Evolutionary conservation across 2,329 filamentous ascomycete species (phyloP), one percentile per base, ranked within the genome.

Genomic region (Diplodia seriata): DNA sequence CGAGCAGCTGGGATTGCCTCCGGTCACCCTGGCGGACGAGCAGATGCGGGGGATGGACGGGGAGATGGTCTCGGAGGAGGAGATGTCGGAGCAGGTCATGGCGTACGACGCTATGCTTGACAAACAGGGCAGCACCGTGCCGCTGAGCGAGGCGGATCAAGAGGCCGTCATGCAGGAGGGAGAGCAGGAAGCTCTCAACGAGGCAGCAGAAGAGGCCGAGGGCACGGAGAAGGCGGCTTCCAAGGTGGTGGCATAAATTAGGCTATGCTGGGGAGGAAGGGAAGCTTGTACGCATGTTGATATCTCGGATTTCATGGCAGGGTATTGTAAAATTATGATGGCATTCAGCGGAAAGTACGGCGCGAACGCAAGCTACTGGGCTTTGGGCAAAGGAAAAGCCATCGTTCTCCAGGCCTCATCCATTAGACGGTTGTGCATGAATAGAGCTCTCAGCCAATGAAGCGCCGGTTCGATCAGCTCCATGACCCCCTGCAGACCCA

Each of bases 1-100:
- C 69, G 81, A 83, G 68, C 81, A 81, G 23, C 77, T 95, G 61
- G 91, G 92, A 0, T 75, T 97, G 68, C 84, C 86, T 5, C 81
- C 85, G 57, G 73, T 73, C 12, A 72, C 71, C 8, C 76, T 78
- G 56, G 74, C 77, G 65, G 70, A 72, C 49, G 74, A 77, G 63
- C 76, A 76, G 76, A 33, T 49, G 59, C 57, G 53, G 54, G 51
- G 40, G 9, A 59, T 55, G 66, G 18, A 18, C 18, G 68, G 66
- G 12, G 38, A 68, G 51, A 29, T 14, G 57, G 82, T 85, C 38
- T 43, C 33, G 26, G 36, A 55, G 20, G 26, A 15, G 38, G 18
- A 68, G 61, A 31, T 65, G 50, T 51, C 38, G 57, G 23, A 56
- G 57, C 49, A 68, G 66, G 53, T 68, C 3, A 50, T 15, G 49